Evolutionary conservation across 768 basidiomycete genomes (phyloP).

Genomic region (Thelephora ganbajun): DNA sequence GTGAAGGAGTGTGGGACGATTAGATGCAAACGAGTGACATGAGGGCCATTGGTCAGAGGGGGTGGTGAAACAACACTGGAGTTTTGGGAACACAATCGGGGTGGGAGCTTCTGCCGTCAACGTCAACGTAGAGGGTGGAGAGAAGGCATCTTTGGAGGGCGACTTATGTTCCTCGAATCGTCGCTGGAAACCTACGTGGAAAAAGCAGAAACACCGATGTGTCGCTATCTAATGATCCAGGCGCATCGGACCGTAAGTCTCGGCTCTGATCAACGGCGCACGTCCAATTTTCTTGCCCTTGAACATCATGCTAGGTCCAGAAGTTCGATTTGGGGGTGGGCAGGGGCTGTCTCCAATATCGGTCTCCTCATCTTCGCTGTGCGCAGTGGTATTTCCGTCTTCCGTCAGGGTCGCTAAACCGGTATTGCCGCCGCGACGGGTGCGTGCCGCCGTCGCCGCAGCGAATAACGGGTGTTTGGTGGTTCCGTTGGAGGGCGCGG

Average conservation of each 20-base stretch:
- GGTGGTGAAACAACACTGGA: too few relatives aligned
- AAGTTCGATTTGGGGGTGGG: conserved; percentile 52
- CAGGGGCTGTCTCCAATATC: conserved; percentile 83
- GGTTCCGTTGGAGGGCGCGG: conserved; percentile 38
- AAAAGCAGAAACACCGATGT: too few relatives aligned
- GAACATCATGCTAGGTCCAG: conserved; percentile 20
- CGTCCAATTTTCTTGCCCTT: conserved; percentile 45
- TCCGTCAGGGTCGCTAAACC: conserved; percentile 51
- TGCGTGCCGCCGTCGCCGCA: conserved; percentile 54
- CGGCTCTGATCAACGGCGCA: conserved; percentile 39
- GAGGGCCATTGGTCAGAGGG: too few relatives aligned
- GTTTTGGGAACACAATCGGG: too few relatives aligned
- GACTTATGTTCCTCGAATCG: too few relatives aligned
- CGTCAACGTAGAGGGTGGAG: too few relatives aligned
- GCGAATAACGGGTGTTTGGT: conserved; percentile 38
- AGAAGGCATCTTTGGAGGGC: too few relatives aligned
- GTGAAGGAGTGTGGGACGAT: too few relatives aligned
- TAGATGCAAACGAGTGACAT: too few relatives aligned
- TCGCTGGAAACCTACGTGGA: too few relatives aligned
- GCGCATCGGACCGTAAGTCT: conserved; percentile 55
- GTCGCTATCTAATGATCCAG: conserved; percentile 18
- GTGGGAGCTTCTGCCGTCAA: too few relatives aligned
- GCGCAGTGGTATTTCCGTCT: conserved; percentile 44
- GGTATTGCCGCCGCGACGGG: conserved; percentile 34
- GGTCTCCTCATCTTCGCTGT: conserved; percentile 62